Evolutionary conservation across 2,329 filamentous ascomycete genomes (phyloP), one percentile per base, ranked within the genome.

Genomic region (Tolypocladium guangdongense): DNA sequence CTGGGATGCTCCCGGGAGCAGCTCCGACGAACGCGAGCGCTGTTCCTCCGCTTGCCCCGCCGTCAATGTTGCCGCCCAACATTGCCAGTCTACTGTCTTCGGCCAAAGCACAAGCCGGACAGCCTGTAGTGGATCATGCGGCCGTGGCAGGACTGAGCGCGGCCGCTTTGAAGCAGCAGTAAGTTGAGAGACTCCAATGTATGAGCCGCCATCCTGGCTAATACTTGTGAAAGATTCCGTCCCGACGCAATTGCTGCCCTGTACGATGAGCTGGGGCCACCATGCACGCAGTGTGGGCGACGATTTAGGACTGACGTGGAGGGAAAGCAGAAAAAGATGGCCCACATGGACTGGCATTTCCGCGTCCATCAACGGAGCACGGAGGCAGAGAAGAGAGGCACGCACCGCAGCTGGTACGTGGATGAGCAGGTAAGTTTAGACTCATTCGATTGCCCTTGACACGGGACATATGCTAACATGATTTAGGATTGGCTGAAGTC

Each of bases 311-410:
- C 81, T 5, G 88, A 88, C 49, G 82, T 84, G 14, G 83, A 88
- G 58, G 92, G 92, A 14, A 87, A 83, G 62, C 84, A 86, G 65
- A 88, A 87, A 74, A 97, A 97, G 73, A 88, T 86, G 27, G 83
- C 86, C 3, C 93, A 99, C 66, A 85, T 99, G 76, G 93, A 99
- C 70, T 99, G 93, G 93, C 93, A 99, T 70, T 99, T 99, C 73
- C 85, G 87, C 54, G 91, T 92, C 27, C 92, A 96, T 64, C 87
- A 91, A 63, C 86, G 90, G 47, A 89, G 95, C 71, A 84, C 84
- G 3, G 92, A 97, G 61, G 86, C 88, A 16, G 84, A 89, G 64
- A 92, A 89, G 66, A 82, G 89, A 56, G 90, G 88, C 35, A 88
- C 95, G 62, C 91, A 95, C 64, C 85, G 93, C 36, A 95, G 90